Conservation (phyloP, 2,329 filamentous ascomycete genomes). For the Penicillium hesseltinei region DNA sequence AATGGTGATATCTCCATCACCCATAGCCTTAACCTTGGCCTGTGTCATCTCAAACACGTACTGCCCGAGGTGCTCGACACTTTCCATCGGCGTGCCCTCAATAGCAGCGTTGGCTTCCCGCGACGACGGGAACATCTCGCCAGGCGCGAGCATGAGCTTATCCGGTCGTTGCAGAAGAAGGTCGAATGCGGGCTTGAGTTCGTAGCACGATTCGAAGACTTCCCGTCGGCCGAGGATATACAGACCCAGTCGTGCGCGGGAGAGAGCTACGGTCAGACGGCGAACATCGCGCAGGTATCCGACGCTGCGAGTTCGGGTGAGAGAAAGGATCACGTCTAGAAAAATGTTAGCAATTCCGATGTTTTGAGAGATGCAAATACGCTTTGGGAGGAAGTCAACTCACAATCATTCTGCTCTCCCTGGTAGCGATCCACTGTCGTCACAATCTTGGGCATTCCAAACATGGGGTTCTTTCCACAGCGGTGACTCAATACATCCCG, state of each 20-base stretch:
- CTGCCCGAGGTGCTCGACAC: constrained; percentile 89
- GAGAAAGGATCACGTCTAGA: constrained; percentile 84
- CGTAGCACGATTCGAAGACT: constrained; percentile 84
- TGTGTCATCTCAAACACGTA: constrained; percentile 97
- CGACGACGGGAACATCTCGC: constrained; percentile 77
- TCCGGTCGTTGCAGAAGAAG: constrained; percentile 73
- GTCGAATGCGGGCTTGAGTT: constrained; percentile 83
- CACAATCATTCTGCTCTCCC: constrained; percentile 98
- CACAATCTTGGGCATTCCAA: constrained; percentile 84
- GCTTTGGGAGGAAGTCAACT: constrained; percentile 41
- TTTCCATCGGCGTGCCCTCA: constrained; percentile 71
- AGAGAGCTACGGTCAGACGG: constrained; percentile 89
- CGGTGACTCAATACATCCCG: constrained; percentile 80
- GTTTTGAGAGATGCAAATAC: neutral
- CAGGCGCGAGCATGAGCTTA: constrained; percentile 75
- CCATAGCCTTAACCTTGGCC: constrained; percentile 61
- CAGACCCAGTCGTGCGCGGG: constrained; percentile 83
- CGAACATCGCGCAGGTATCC: constrained; percentile 93
- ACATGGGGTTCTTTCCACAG: constrained; percentile 78
- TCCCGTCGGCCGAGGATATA: constrained; percentile 87
- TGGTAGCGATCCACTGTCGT: constrained; percentile 98
- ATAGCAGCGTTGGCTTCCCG: constrained; percentile 52
- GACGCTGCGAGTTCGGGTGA: constrained; percentile 82
- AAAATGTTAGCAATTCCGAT: constrained; percentile 13
- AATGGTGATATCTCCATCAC: constrained; percentile 41